Percentiles rank a stretch among this genome's conserved stretches.
These are phyloP conservation scores for Fomitopsis pulvina DNA, from an alignment of 768 basidiomycete genomes.

Conservation along the genomic window DNA sequence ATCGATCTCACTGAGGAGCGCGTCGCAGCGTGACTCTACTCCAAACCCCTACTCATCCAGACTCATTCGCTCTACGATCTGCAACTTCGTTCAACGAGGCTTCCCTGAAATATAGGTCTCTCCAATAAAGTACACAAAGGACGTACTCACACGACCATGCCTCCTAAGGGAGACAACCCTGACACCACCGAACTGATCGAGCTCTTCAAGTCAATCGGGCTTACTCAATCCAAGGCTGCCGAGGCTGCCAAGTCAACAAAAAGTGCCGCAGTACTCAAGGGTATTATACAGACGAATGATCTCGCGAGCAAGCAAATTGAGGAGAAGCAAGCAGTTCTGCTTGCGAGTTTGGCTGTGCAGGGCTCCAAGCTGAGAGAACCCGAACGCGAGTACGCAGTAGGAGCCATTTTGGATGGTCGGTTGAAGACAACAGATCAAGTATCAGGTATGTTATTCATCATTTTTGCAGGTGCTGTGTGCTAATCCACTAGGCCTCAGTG, in stretches of 20 bases:
- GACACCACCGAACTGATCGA: constrained; percentile 30
- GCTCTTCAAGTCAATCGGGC: constrained; percentile 72
- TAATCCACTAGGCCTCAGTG: constrained; percentile 33
- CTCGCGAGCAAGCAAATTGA: constrained; percentile 46
- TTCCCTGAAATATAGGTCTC: too few species aligned
- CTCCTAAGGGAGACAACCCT: constrained; percentile 2
- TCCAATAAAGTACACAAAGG: not conserved
- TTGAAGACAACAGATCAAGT: constrained; percentile 85
- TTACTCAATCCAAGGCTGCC: constrained; percentile 68
- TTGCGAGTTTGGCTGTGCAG: constrained; percentile 60
- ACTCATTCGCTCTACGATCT: too few species aligned
- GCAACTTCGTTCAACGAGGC: too few species aligned
- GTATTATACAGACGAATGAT: constrained; percentile 55
- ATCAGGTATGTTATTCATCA: constrained; percentile 47
- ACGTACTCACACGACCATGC: not conserved
- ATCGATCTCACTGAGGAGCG: not conserved
- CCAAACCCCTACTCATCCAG: too few species aligned
- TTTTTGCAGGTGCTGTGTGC: not conserved
- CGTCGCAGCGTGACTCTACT: not conserved
- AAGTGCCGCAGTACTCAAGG: constrained; percentile 61
- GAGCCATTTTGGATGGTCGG: constrained; percentile 63
- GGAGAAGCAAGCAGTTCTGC: constrained; percentile 70
- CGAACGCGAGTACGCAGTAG: constrained; percentile 57
- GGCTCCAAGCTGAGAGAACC: constrained; percentile 54
- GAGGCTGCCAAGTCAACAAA: constrained; percentile 82